phyloP scores from a whole-genome alignment of 768 basidiomycete species.

The Boletus patriciae region DNA sequence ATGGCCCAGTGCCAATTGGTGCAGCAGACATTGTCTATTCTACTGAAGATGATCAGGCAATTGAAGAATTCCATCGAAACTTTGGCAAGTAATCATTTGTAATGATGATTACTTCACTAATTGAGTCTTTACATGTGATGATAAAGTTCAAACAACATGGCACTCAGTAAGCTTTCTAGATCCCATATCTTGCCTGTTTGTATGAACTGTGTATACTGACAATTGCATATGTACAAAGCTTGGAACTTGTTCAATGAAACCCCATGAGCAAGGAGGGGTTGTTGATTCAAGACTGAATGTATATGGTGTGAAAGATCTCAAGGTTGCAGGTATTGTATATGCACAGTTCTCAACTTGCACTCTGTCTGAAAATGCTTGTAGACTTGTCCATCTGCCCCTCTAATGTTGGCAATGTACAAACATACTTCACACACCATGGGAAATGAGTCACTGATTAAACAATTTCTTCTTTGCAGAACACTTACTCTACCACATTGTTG shows the following conservation, averaged over 20 bases:
- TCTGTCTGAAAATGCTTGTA: background rate
- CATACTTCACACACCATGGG: background rate
- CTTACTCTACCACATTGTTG: conserved; percentile 33
- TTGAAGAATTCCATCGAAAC: conserved; percentile 28
- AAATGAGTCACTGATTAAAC: background rate
- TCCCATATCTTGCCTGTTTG: background rate
- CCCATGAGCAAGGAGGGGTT: too few species aligned
- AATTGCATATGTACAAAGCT: conserved; percentile 37
- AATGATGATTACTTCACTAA: background rate
- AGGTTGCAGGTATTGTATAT: too few species aligned
- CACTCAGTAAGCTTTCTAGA: conserved; percentile 4
- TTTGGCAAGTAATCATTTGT: conserved; percentile 1
- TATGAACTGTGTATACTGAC: background rate
- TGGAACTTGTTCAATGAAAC: conserved; percentile 66
- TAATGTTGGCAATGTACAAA: conserved; percentile 7
- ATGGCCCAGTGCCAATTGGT: conserved; percentile 11
- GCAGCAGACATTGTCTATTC: conserved; percentile 34
- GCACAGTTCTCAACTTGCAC: conserved; percentile 2
- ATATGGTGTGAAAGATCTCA: too few species aligned
- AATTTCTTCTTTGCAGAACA: conserved; percentile 27
- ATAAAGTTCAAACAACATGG: conserved; percentile 10
- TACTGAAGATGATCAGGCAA: conserved; percentile 33
- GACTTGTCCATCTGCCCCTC: conserved; percentile 9
- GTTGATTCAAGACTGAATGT: too few species aligned
- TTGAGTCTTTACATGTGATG: background rate